Evolutionary conservation across 768 basidiomycete genomes (phyloP).

Genomic region (Trametes coccinea): DNA sequence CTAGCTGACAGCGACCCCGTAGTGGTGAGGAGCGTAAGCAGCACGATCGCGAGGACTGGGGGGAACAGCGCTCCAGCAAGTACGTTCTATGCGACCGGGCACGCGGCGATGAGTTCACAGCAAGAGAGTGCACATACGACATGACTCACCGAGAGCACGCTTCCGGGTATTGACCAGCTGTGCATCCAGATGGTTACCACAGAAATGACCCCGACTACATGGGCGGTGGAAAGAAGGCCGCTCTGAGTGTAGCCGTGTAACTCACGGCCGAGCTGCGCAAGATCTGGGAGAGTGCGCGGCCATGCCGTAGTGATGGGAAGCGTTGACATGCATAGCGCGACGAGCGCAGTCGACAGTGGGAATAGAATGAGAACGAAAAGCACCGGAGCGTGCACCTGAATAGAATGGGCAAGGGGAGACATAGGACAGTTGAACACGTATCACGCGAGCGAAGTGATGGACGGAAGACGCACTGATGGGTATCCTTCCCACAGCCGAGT

Average conservation of each 20-base stretch:
- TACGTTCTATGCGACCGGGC: slow-evolving; percentile 63
- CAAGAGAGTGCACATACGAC: slow-evolving; percentile 14
- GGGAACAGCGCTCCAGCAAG: slow-evolving; percentile 86
- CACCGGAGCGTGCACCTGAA: slow-evolving; percentile 56
- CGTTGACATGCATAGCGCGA: slow-evolving; percentile 48
- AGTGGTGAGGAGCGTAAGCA: slow-evolving; percentile 84
- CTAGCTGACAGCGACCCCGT: slow-evolving; percentile 84
- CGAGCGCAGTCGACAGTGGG: slow-evolving; percentile 62
- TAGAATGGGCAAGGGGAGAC: slow-evolving; percentile 1
- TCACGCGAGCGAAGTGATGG: slow-evolving; percentile 19
- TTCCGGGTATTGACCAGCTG: slow-evolving; percentile 95
- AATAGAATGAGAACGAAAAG: slow-evolving; percentile 71
- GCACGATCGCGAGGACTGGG: slow-evolving; percentile 75
- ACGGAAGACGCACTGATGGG: slow-evolving; percentile 38
- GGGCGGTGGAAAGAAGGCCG: slow-evolving; percentile 60
- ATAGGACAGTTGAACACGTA: slow-evolving; percentile 11
- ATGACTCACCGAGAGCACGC: slow-evolving; percentile 79
- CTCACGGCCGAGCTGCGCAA: slow-evolving; percentile 72
- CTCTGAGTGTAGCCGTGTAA: slow-evolving; percentile 79
- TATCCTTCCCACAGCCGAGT: slow-evolving; percentile 42
- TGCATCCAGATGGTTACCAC: slow-evolving; percentile 93
- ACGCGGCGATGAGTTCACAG: slow-evolving; percentile 3
- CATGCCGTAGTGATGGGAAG: slow-evolving; percentile 74
- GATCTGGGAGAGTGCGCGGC: slow-evolving; percentile 75
- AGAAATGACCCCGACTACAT: slow-evolving; percentile 81